Evolutionary conservation across 1,284 basidiomycete genomes (phyloP).

Genomic region (Veloporphyrellus conicus): DNA sequence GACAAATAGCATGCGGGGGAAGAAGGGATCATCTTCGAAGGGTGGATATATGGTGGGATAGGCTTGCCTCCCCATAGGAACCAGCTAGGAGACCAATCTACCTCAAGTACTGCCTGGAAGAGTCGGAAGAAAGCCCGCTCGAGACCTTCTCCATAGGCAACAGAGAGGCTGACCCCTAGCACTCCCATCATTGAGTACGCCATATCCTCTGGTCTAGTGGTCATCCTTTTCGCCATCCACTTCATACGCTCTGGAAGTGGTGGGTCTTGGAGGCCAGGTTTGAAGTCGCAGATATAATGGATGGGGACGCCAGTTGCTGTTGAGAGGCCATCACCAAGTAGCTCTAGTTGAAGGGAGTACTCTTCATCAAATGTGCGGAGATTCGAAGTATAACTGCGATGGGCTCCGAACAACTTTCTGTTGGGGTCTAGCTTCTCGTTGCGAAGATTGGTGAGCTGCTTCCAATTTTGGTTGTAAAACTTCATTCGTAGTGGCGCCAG

Average conservation of each 20-base stretch:
- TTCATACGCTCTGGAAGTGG: constrained; percentile 1
- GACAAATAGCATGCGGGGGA: constrained; percentile 5
- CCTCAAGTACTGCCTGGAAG: constrained; percentile 6
- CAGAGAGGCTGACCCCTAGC: constrained; percentile 8
- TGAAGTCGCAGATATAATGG: background rate
- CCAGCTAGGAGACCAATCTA: background rate
- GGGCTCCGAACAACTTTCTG: too few relatives aligned
- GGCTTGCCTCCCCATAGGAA: constrained; percentile 11
- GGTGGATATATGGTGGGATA: background rate
- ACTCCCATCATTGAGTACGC: constrained; percentile 16
- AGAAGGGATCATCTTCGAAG: constrained; percentile 9
- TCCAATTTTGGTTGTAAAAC: constrained; percentile 11
- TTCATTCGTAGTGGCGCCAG: constrained; percentile 3
- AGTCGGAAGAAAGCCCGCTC: constrained; percentile 14
- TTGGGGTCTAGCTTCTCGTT: constrained; percentile 1
- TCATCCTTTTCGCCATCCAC: constrained; percentile 3
- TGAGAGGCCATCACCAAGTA: background rate
- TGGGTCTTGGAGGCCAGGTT: background rate
- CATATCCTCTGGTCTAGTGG: constrained; percentile 11
- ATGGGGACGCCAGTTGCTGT: background rate
- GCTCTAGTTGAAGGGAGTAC: background rate
- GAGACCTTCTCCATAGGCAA: constrained; percentile 14
- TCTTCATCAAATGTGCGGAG: too few relatives aligned
- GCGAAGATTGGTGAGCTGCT: background rate
- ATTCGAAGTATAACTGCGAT: too few relatives aligned